A percentile compares a stretch with the other conserved stretches of the same genome.
Evolutionary conservation across 2,329 filamentous ascomycete genomes (phyloP).

Genomic region (Nemania sp.): DNA sequence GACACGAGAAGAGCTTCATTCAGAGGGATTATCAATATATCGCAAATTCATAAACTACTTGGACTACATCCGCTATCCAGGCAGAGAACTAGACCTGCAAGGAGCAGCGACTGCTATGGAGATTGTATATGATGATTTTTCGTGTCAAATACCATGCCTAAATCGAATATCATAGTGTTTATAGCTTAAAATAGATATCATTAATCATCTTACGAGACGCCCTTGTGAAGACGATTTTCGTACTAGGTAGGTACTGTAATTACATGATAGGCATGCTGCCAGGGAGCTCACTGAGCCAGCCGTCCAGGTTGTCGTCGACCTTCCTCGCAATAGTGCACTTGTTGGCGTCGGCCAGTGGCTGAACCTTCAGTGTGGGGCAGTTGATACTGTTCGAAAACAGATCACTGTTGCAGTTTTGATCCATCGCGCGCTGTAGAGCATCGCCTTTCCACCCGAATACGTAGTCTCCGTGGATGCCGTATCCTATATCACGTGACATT

Average conservation of each 20-base stretch:
- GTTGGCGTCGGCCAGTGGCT: conserved; percentile 39
- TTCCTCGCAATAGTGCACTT: conserved; percentile 36
- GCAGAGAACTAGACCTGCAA: too few relatives aligned
- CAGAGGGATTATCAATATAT: too few relatives aligned
- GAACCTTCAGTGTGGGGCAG: conserved; percentile 36
- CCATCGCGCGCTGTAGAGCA: conserved; percentile 43
- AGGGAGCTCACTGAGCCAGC: conserved; percentile 37
- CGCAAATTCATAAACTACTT: too few relatives aligned
- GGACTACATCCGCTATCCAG: too few relatives aligned
- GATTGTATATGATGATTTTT: too few relatives aligned
- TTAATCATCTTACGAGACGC: too few relatives aligned
- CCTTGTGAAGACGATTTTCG: neutral
- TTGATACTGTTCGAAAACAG: conserved; percentile 37
- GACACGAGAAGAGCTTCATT: too few relatives aligned
- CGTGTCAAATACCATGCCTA: too few relatives aligned
- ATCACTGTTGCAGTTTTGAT: conserved; percentile 41
- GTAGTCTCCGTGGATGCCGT: conserved; percentile 46
- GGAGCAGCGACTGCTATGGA: too few relatives aligned
- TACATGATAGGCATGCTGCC: conserved; percentile 35
- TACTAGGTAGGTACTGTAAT: conserved; percentile 3
- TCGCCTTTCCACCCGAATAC: conserved; percentile 48
- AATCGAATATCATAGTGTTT: too few relatives aligned
- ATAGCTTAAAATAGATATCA: too few relatives aligned
- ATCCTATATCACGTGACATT: conserved; percentile 25
- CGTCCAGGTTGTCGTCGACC: conserved; percentile 41